A percentile compares a stretch with the other conserved stretches of the same genome.
These are phyloP conservation scores for Neurospora sp. DNA, from an alignment of 495 filamentous ascomycete species.

Conservation along the genomic window DNA sequence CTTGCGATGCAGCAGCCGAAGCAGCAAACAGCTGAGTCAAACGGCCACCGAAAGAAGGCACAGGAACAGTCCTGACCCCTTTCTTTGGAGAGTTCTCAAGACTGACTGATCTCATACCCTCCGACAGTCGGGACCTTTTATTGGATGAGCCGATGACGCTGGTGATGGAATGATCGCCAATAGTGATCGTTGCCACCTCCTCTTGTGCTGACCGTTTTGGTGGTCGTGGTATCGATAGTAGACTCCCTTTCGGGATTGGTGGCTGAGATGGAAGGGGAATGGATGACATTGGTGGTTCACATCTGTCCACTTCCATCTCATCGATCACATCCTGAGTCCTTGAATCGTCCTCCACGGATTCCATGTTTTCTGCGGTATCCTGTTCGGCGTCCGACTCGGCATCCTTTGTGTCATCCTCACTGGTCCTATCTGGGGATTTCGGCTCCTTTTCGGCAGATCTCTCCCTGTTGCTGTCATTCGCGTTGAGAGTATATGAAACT, in stretches of 20 bases:
- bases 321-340: neutral
- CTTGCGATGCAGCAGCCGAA: slow-evolving; percentile 36
- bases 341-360: neutral
- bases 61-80: slow-evolving; percentile 3
- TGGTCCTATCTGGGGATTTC: neutral
- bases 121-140: slow-evolving; percentile 28
- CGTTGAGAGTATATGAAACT: no score
- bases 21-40: slow-evolving; percentile 65
- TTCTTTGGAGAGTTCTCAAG: slow-evolving; percentile 1
- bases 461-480: neutral
- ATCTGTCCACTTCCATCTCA: slow-evolving; percentile 1
- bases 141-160: slow-evolving; percentile 34
- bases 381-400: neutral
- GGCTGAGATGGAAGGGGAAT: slow-evolving; percentile 31
- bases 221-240: slow-evolving; percentile 10
- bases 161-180: slow-evolving; percentile 68
- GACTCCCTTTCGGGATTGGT: slow-evolving; percentile 10
- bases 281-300: slow-evolving; percentile 23
- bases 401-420: neutral
- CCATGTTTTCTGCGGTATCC: neutral
- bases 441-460: slow-evolving; percentile 6
- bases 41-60: slow-evolving; percentile 51
- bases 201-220: slow-evolving; percentile 47
- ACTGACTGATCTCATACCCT: neutral
- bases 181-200: slow-evolving; percentile 82